Evolutionary conservation across 306 rosid species (phyloP), one percentile per base, ranked within the genome.

Genomic region (Medicago truncatula): DNA sequence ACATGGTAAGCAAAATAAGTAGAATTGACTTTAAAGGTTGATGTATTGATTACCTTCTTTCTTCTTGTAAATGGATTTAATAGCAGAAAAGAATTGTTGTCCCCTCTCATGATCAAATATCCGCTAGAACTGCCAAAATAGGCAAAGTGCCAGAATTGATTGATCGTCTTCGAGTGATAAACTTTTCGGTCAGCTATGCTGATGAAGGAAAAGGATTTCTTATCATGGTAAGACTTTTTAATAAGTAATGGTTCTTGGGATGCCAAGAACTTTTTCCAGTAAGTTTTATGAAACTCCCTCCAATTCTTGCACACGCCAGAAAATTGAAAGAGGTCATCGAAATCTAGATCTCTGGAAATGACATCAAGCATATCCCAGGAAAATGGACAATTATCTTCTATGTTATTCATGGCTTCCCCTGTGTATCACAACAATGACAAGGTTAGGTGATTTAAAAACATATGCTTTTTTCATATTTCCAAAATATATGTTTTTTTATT

Each of bases 241-340:
- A 60, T 0, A 60, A 60, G 40, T 14, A 60, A 31, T 28, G 67
- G 67, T 31, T 60, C 43, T 13, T 60, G 20, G 67, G 67, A 60
- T 60, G 18, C 67, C 41, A 60, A 13, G 43, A 60, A 60, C 28
- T 60, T 31, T 28, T 20, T 60, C 67, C 67, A 60, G 31, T 60
- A 60, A 28, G 1, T 28, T 60, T 60, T 60, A 60, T 60, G 67
- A 28, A 60, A 60, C 1, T 60, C 41, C 67, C 67, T 13, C 67
- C 41, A 60, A 61, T 5, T 61, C 67, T 31, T 31, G 67, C 67
- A 61, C 20, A 60, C 67, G 8, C 67, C 43, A 31, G 41, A 11
- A 4, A 60, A 28, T 14, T 36, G 18, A 10, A 31, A 60, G 41
- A 28, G 6, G 43, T 60, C 67, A 9, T 61, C 67, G 9, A 61